These are phyloP conservation scores for Trichoderma endophyticum DNA, from an alignment of 2,329 filamentous ascomycete species.

Conservation along the genomic window DNA sequence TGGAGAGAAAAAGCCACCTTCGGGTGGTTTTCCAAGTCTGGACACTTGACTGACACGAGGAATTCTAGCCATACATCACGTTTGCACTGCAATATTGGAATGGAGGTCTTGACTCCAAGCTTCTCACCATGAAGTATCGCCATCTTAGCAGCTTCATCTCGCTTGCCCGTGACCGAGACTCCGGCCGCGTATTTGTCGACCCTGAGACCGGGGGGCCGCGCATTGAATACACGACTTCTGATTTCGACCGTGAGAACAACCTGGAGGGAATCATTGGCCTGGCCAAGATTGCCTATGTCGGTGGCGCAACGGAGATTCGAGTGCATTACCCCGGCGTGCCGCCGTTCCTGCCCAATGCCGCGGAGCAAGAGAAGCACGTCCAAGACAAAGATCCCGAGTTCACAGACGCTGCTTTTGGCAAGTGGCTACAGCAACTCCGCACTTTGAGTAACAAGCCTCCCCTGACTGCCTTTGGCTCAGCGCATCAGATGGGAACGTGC, in stretches of 20 bases:
- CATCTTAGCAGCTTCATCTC: slow-evolving; percentile 71
- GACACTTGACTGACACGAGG: slow-evolving; percentile 13
- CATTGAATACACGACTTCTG: slow-evolving; percentile 67
- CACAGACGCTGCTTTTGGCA: slow-evolving; percentile 57
- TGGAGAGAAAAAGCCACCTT: background rate
- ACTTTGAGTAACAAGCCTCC: slow-evolving; percentile 49
- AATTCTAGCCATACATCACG: slow-evolving; percentile 53
- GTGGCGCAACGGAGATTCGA: slow-evolving; percentile 78
- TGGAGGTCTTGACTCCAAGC: slow-evolving; percentile 68
- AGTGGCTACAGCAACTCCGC: slow-evolving; percentile 56
- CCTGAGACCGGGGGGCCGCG: slow-evolving; percentile 60
- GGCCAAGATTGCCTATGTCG: slow-evolving; percentile 73
- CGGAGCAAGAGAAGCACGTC: slow-evolving; percentile 22
- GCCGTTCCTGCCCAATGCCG: slow-evolving; percentile 52
- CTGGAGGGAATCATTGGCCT: slow-evolving; percentile 69
- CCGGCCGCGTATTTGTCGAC: slow-evolving; percentile 72
- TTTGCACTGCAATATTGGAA: slow-evolving; percentile 64
- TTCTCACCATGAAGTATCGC: slow-evolving; percentile 63
- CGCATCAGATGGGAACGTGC: slow-evolving; percentile 79
- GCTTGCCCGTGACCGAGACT: slow-evolving; percentile 71
- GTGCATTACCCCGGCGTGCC: slow-evolving; percentile 59
- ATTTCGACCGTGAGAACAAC: slow-evolving; percentile 68
- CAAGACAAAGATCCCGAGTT: slow-evolving; percentile 41
- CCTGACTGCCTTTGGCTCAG: slow-evolving; percentile 58
- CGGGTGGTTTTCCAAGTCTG: background rate